Evolutionary conservation across 2,329 filamentous ascomycete species (phyloP), one percentile per base, ranked within the genome.

Genomic region (Chrysoporthe deuterocubensis): DNA sequence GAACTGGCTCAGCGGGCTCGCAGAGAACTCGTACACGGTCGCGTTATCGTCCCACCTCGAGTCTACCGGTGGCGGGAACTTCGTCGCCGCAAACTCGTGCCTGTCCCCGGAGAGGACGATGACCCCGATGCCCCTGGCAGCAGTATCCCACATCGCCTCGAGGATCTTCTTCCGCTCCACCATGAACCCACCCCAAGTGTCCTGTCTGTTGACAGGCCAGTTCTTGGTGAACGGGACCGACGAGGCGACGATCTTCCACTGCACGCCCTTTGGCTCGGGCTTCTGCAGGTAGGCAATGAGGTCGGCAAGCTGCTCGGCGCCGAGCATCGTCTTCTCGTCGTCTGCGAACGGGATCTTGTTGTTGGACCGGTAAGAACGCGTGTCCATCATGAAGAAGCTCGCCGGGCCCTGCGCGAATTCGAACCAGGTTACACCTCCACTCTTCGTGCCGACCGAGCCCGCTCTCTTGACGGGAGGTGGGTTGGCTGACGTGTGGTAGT

Each of bases 141-240:
- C 90, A 0, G 92, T 90, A 70, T 92, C 90, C 94, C 96, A 98
- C 87, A 97, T 97, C 2, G 93, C 92, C 77, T 97, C 91, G 16
- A 99, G 89, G 37, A 98, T 87, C 66, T 83, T 84, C 65, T 85
- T 87, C 18, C 96, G 90, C 81, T 99, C 96, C 61, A 85, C 81
- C 1, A 97, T 84, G 78, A 97, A 97, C 0, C 95, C 95, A 59
- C 93, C 93, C 96, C 96, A 99, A 0, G 96, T 98, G 76, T 99
- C 96, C 70, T 90, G 85, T 2, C 89, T 89, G 71, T 96, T 95
- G 71, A 97, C 88, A 34, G 89, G 91, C 95, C 96, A 99, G 78
- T 99, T 99, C 81, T 97, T 97, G 7, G 96, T 98, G 77, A 99
- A 97, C 0, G 96, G 96, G 5, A 98, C 92, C 21, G 92, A 94